phyloP scores from a whole-genome alignment of 495 filamentous ascomycete genomes.

The Neurospora tetrasperma region DNA sequence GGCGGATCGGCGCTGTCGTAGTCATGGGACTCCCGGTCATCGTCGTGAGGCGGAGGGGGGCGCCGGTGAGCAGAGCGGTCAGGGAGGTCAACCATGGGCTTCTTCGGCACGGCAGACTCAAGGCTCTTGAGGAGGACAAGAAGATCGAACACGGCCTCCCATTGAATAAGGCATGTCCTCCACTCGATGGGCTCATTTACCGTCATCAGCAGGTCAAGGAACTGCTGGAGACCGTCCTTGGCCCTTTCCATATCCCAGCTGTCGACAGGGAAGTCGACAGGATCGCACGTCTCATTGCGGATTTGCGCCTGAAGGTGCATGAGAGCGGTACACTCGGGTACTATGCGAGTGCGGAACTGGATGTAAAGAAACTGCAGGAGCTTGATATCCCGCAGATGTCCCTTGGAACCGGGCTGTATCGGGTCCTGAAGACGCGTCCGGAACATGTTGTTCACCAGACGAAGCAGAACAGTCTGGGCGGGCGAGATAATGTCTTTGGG shows the following conservation, averaged over 20 bases:
- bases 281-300: constrained; percentile 35
- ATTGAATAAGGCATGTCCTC: constrained; percentile 65
- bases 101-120: constrained; percentile 71
- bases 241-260: constrained; percentile 94
- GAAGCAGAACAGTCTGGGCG: constrained; percentile 83
- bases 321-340: constrained; percentile 83
- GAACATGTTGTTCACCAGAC: constrained; percentile 82
- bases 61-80: constrained; percentile 9
- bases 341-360: constrained; percentile 81
- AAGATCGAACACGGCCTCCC: constrained; percentile 79
- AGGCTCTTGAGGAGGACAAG: constrained; percentile 76
- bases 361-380: constrained; percentile 84
- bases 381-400: constrained; percentile 39
- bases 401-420: constrained; percentile 37
- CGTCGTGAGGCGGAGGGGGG: constrained; percentile 8
- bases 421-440: constrained; percentile 53
- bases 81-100: constrained; percentile 24
- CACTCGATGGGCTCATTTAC: constrained; percentile 58
- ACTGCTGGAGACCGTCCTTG: constrained; percentile 76
- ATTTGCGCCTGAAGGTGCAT: constrained; percentile 92
- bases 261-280: constrained; percentile 82
- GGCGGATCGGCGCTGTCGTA: constrained; percentile 35
- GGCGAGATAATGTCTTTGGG: constrained; percentile 93
- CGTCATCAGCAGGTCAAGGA: constrained; percentile 88
- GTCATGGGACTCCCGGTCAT: constrained; percentile 18